Evolutionary conservation across 2,329 filamentous ascomycete genomes (phyloP), one percentile per base, ranked within the genome.

Genomic region (Apiospora kogelbergensis): DNA sequence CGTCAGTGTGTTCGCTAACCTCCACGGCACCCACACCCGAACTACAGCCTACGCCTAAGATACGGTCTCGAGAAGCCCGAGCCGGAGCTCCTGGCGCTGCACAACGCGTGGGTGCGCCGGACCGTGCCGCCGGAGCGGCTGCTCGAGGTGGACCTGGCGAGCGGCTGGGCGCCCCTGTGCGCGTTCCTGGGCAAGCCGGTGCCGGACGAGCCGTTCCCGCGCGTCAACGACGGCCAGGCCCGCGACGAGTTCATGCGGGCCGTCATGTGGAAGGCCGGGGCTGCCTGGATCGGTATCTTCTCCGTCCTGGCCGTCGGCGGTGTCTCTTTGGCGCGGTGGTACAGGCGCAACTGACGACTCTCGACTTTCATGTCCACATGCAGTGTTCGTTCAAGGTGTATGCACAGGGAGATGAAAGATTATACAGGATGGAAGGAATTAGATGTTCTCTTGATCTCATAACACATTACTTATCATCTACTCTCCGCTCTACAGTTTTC

Each of bases 111-210:
- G 68, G 68, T 69, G 2, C 57, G 45, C n/a, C 15, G 45, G 30
- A 46, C 53, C 26, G 68, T 69, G 6, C 68, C 68, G 6, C 63
- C 65, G 17, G 68, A 69, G 3, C 63, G 60, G 45, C 60, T 69
- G 24, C 68, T 78, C 11, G 72, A 75, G 46, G 73, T 75, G 37
- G 70, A 75, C 2, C 69, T 78, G 17, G 71, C 70, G 33, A 73
- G 77, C 6, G 79, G 78, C 0, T 81, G 80, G 79, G 76, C 68
- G 24, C 77, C 78, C 15, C 10, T 60, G 53, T 60, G 53, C 53
- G 20, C 33, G 48, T 76, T 78, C 24, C 70, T 81, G 45, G 71
- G 70, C 70, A 72, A 75, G 67, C 75, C 75, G 2, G 64, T 79
- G 4, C 78, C 77, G 2, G 70, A 75, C 57, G 72, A 73, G 60